Evolutionary conservation across 345 rosid species (phyloP).

Genomic region (Rhizophora mangle): DNA sequence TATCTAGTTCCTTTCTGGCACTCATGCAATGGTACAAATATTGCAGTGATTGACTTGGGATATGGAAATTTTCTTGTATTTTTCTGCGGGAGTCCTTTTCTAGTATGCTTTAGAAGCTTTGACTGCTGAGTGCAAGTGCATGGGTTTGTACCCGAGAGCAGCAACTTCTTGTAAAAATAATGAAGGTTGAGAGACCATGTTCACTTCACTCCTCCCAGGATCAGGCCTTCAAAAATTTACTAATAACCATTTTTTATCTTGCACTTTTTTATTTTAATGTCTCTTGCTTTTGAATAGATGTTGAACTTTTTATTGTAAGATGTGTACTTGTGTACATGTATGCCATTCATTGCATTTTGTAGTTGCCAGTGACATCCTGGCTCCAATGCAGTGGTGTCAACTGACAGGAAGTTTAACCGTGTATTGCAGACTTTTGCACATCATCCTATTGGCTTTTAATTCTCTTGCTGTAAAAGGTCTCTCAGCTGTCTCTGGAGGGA

Average conservation of each 20-base stretch:
- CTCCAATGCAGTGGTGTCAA: conserved; percentile 2
- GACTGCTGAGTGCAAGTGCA: not conserved
- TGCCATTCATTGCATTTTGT: not conserved
- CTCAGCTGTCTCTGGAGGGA: conserved; percentile 48
- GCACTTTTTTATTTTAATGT: not conserved
- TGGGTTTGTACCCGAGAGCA: not conserved
- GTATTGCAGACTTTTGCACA: conserved; percentile 61
- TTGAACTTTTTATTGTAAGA: not conserved
- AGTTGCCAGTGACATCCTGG: not conserved
- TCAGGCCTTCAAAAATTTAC: too few relatives aligned
- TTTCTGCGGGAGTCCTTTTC: not conserved
- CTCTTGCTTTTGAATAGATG: not conserved
- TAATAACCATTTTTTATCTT: too few relatives aligned
- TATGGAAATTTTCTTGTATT: too few relatives aligned
- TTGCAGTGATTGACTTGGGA: too few relatives aligned
- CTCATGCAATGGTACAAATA: too few relatives aligned
- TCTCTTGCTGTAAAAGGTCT: conserved; percentile 47
- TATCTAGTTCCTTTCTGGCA: too few relatives aligned
- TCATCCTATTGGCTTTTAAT: conserved; percentile 59
- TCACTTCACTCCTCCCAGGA: too few relatives aligned
- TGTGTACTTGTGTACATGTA: not conserved
- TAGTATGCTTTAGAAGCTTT: not conserved
- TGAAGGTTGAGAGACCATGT: too few relatives aligned
- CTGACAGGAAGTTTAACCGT: conserved; percentile 15
- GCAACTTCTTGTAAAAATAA: too few relatives aligned